A percentile compares a stretch with the other conserved stretches of the same genome.
Evolutionary conservation across 2,329 filamentous ascomycete genomes (phyloP).

Genomic region (Epichloe brachyelytri): DNA sequence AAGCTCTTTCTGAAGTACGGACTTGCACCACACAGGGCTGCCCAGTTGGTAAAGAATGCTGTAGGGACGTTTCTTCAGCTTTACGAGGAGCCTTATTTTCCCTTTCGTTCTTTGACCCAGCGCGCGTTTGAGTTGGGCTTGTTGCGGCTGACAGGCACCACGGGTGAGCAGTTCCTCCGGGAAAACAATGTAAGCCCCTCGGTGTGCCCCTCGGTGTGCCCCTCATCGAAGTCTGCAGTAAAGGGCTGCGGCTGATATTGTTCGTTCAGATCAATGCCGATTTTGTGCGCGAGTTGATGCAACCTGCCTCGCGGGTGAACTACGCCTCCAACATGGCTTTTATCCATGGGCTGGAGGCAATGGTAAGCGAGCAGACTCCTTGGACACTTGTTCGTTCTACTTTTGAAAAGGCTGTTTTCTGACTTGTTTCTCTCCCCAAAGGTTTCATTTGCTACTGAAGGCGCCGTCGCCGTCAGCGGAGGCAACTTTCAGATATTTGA

Average conservation of each 20-base stretch:
- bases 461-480: slow-evolving; percentile 63
- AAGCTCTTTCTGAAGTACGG: slow-evolving; percentile 83
- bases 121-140: slow-evolving; percentile 56
- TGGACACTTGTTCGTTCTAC: neutral
- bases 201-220: neutral
- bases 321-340: slow-evolving; percentile 80
- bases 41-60: slow-evolving; percentile 57
- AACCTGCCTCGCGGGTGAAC: slow-evolving; percentile 85
- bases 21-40: slow-evolving; percentile 58
- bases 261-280: slow-evolving; percentile 38
- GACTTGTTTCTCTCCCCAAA: slow-evolving; percentile 7
- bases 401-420: neutral
- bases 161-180: slow-evolving; percentile 60
- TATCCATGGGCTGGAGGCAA: slow-evolving; percentile 80
- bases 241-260: slow-evolving; percentile 1
- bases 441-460: slow-evolving; percentile 80
- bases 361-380: slow-evolving; percentile 37
- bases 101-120: slow-evolving; percentile 64
- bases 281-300: slow-evolving; percentile 73
- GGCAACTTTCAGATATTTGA: slow-evolving; percentile 95
- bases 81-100: slow-evolving; percentile 73
- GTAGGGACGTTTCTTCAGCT: slow-evolving; percentile 64
- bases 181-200: slow-evolving; percentile 36
- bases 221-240: too few species aligned
- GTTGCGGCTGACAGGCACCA: slow-evolving; percentile 49